Base-by-base conservation (phyloP, 257 asterid genomes). In the Asclepias syriaca region DNA sequence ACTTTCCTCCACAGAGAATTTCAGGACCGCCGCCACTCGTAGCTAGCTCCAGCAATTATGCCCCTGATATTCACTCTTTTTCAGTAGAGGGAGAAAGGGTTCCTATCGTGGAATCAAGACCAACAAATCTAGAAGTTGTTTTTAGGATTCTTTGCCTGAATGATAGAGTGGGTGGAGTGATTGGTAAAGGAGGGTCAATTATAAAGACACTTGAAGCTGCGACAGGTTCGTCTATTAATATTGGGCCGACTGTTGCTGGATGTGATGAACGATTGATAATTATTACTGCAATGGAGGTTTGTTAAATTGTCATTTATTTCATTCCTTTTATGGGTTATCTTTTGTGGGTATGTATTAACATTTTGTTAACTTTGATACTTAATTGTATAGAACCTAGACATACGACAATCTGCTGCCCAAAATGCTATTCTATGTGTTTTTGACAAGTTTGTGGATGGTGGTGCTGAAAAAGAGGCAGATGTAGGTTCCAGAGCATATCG, bases 181-280 rank as follows among this genome's bases (percentile, higher is more conserved):
- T 91, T 56, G 97, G 97, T 61, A 89, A 77, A 80, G 96, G 90
- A 74, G 97, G 97, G n/a, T 77, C 90, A 45, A 77, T 81, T 64
- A 48, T 91, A 68, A 81, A 68, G 78, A 63, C 81, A 71, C 80
- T 91, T 76, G 82, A 85, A 75, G 67, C 74, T 70, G 93, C 87
- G 79, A 79, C 85, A 58, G 93, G 92, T 65, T 88, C 95, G 66
- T 49, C 51, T 54, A 79, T 91, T 65, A 78, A 70, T 70, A 66
- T 91, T 68, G 97, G 89, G 72, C 81, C 83, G n/a, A 19, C 58
- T 69, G 9, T 91, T 76, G 77, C 79, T 5, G 86, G 80, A 2
- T 89, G 95, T 55, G 82, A 79, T 48, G 96, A 89, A 71, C 83
- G 90, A 29, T 70, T 87, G 82, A 85, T 91, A 81, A 80, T 84